These are phyloP conservation scores for Venturiaceae sp. DNA, from an alignment of 2,329 filamentous ascomycete species.

Conservation along the genomic window DNA sequence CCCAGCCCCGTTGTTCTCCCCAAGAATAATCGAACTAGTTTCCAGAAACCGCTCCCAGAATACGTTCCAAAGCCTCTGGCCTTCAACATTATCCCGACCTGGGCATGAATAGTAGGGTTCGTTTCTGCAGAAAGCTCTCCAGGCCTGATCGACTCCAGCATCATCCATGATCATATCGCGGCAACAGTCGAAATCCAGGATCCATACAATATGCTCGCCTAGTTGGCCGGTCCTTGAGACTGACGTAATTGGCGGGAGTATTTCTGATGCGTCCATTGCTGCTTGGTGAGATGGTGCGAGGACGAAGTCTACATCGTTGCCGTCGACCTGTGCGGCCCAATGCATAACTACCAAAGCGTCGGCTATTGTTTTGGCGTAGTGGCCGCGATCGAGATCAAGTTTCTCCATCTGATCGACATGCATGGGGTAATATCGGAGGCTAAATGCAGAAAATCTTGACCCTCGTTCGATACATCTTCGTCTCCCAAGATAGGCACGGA, in stretches of 20 bases:
- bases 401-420: constrained; percentile 41
- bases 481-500: constrained; percentile 40
- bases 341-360: constrained; percentile 41
- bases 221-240: not conserved
- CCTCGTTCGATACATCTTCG: constrained; percentile 9
- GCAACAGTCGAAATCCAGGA: constrained; percentile 52
- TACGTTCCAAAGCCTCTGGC: not conserved
- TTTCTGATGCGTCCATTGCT: not conserved
- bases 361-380: constrained; percentile 38
- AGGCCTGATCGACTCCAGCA: constrained; percentile 31
- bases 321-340: constrained; percentile 39
- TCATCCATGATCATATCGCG: constrained; percentile 37
- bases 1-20: not conserved
- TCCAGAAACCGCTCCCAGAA: constrained; percentile 2
- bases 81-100: not conserved
- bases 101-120: constrained; percentile 43
- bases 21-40: constrained; percentile 2
- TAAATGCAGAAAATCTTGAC: constrained; percentile 23
- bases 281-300: constrained; percentile 17
- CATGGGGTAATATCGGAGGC: constrained; percentile 40
- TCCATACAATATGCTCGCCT: constrained; percentile 15
- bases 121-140: constrained; percentile 36
- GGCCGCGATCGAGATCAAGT: constrained; percentile 22
- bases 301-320: constrained; percentile 47
- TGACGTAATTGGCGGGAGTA: not conserved